Percentiles rank a stretch among this genome's conserved stretches.
phyloP scores from a whole-genome alignment of 106 monocot species.

The Dactylorhiza incarnata region DNA sequence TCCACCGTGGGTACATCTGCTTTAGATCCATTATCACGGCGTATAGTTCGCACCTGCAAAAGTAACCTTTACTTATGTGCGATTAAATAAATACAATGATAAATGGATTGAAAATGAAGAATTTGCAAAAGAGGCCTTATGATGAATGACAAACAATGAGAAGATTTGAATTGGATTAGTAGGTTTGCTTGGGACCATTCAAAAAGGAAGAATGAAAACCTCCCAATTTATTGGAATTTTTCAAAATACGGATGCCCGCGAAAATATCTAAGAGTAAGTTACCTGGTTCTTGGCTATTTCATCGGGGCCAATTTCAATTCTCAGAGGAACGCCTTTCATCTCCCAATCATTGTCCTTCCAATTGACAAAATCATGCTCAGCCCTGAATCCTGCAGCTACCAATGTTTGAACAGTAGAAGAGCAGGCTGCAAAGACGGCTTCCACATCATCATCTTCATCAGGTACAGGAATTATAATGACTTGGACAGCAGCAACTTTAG shows the following conservation, averaged over 20 bases:
- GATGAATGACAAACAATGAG: background rate
- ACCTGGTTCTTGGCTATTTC: slow-evolving; percentile 86
- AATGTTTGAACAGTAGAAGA: slow-evolving; percentile 46
- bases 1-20: slow-evolving; percentile 40
- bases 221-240: too few species aligned
- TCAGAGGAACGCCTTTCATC: slow-evolving; percentile 88
- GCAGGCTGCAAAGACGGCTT: slow-evolving; percentile 73
- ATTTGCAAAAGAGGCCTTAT: background rate
- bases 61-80: background rate
- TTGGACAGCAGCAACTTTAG: slow-evolving; percentile 78
- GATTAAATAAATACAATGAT: background rate
- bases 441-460: slow-evolving; percentile 77
- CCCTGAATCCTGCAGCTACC: slow-evolving; percentile 51
- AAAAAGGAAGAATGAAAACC: background rate
- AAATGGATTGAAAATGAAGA: background rate
- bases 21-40: slow-evolving; percentile 86
- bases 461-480: slow-evolving; percentile 80
- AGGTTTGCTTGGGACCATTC: background rate
- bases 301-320: slow-evolving; percentile 27
- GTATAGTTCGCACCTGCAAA: slow-evolving; percentile 67
- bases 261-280: background rate
- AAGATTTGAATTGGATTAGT: background rate
- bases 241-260: too few species aligned
- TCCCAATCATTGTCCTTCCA: slow-evolving; percentile 99
- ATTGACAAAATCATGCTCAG: slow-evolving; percentile 70